Percentiles rank a stretch among this genome's conserved stretches.
phyloP scores from a whole-genome alignment of 2,329 filamentous ascomycete genomes.

The Alternaria dauci region DNA sequence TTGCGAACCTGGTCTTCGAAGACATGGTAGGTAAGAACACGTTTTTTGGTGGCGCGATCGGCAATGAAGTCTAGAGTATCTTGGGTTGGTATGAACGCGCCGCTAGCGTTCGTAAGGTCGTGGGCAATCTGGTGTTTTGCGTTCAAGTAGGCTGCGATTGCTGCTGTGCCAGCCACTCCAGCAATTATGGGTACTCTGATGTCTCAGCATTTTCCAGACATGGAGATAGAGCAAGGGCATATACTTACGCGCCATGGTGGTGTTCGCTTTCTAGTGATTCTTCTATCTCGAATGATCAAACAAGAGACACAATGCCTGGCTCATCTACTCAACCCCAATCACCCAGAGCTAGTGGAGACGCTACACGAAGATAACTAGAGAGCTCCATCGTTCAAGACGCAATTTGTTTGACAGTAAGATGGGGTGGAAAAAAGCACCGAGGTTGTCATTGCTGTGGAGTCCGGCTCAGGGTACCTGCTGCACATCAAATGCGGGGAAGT shows the following conservation, averaged over 20 bases:
- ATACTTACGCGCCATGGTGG: slow-evolving; percentile 22
- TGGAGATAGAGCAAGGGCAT: neutral
- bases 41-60: slow-evolving; percentile 27
- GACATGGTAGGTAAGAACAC: slow-evolving; percentile 42
- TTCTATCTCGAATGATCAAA: neutral
- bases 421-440: neutral
- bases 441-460: slow-evolving; percentile 3
- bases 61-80: slow-evolving; percentile 30
- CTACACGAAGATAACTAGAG: neutral
- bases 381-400: neutral
- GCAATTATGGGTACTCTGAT: slow-evolving; percentile 39
- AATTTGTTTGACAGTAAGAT: neutral
- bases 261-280: neutral
- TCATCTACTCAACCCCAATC: neutral
- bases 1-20: slow-evolving; percentile 50
- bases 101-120: slow-evolving; percentile 33
- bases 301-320: neutral
- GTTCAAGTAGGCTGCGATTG: slow-evolving; percentile 48
- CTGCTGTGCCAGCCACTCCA: slow-evolving; percentile 38
- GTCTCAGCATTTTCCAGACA: neutral
- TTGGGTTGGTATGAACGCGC: slow-evolving; percentile 28
- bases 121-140: slow-evolving; percentile 46
- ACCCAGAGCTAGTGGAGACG: neutral
- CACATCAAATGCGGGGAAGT: neutral
- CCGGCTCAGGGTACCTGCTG: neutral